Percentiles rank a stretch among this genome's conserved stretches.
These are phyloP conservation scores for Russula sp. DNA, from an alignment of 768 basidiomycete genomes.

Conservation along the genomic window DNA sequence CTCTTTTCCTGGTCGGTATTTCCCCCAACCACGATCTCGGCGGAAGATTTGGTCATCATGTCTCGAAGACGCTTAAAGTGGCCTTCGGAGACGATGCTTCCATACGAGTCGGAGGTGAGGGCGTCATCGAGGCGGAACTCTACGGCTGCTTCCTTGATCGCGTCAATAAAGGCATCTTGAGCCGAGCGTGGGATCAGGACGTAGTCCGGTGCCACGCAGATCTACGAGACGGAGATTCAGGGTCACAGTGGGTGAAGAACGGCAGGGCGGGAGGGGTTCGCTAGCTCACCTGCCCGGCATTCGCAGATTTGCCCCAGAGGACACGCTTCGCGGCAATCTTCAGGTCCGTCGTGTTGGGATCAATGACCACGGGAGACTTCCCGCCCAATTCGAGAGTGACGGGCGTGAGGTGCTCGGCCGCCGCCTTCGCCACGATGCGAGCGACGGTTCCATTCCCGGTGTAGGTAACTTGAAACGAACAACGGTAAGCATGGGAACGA, in stretches of 20 bases:
- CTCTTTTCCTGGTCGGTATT: conserved; percentile 33
- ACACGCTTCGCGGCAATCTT: conserved; percentile 56
- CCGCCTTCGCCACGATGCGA: conserved; percentile 37
- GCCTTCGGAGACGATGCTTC: conserved; percentile 46
- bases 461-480: conserved; percentile 35
- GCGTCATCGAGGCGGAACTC: conserved; percentile 53
- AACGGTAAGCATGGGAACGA: conserved; percentile 15
- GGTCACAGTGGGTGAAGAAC: not conserved
- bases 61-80: conserved; percentile 51
- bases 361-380: conserved; percentile 43
- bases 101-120: conserved; percentile 38
- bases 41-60: conserved; percentile 50
- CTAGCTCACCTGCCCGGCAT: conserved; percentile 54
- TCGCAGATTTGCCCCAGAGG: conserved; percentile 59
- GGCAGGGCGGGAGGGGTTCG: not conserved
- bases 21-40: conserved; percentile 50
- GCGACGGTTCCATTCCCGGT: conserved; percentile 34
- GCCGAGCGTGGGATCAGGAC: conserved; percentile 37
- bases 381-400: conserved; percentile 40
- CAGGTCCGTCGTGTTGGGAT: conserved; percentile 39
- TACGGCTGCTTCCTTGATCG: conserved; percentile 38
- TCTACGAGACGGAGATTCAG: conserved; percentile 23
- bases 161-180: conserved; percentile 43
- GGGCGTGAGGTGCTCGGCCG: conserved; percentile 40
- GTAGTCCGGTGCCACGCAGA: conserved; percentile 43